Conservation (phyloP, 1,284 basidiomycete genomes). For the Nidula niveotomentosa region DNA sequence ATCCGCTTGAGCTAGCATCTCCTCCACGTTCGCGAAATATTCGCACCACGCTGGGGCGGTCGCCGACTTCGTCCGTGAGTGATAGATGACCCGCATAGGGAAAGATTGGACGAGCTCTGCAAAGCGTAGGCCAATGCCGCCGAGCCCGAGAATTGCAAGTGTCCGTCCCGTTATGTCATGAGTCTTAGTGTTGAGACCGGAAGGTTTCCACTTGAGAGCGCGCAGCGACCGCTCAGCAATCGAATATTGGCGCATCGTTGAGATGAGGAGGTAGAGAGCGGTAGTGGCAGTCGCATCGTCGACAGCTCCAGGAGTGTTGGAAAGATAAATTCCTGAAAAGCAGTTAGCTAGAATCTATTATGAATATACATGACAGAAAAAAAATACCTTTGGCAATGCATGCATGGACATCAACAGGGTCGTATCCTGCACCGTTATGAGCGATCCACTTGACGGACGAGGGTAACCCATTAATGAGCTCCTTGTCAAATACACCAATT, state of each 20-base stretch:
- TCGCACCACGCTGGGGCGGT: constrained; percentile 73
- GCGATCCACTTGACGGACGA: constrained; percentile 80
- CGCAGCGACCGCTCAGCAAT: constrained; percentile 69
- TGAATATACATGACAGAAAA: background rate
- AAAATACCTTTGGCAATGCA: constrained; percentile 65
- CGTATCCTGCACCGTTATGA: constrained; percentile 93
- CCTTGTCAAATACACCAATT: constrained; percentile 81
- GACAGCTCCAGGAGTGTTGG: constrained; percentile 89
- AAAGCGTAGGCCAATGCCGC: constrained; percentile 81
- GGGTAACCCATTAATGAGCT: constrained; percentile 71
- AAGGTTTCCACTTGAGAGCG: constrained; percentile 38
- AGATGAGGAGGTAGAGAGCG: constrained; percentile 82
- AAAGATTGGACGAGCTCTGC: constrained; percentile 72
- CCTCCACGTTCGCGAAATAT: constrained; percentile 73
- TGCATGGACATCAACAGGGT: constrained; percentile 78
- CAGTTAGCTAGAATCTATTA: background rate
- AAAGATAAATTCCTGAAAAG: constrained; percentile 76
- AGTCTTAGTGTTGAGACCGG: constrained; percentile 38
- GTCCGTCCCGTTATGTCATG: constrained; percentile 81
- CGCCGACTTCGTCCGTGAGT: constrained; percentile 60
- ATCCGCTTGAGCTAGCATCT: constrained; percentile 76
- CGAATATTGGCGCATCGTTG: constrained; percentile 80
- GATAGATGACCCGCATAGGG: constrained; percentile 88
- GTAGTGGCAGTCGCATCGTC: constrained; percentile 93
- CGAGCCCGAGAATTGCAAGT: constrained; percentile 86